Evolutionary conservation across 352 stramenopile genomes (phyloP), one percentile per base, ranked within the genome.

Genomic region (Pythium monospermum): DNA sequence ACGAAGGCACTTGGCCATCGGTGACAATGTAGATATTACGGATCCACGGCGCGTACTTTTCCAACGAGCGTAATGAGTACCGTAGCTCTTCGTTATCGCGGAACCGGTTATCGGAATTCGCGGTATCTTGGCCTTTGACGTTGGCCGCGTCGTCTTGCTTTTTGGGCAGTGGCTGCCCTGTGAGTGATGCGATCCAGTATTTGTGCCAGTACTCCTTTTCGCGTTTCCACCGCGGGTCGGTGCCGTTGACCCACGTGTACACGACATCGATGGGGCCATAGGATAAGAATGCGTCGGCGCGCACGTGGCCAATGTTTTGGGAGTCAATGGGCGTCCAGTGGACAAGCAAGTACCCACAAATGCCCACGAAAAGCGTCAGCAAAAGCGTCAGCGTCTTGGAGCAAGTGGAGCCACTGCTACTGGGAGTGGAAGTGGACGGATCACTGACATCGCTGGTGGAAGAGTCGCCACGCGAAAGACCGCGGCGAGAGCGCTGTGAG

Each of bases 171-270:
- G 76, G 73, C 56, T 93, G 78, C 1, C 73, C 73, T 32, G 82
- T 91, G 22, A 97, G 65, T 40, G 79, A 85, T 26, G 81, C 82
- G 51, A 92, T 87, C 83, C 83, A 94, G 61, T 89, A 79, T 56
- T 87, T 85, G 67, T 94, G 83, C 78, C 79, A 95, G 57, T 85
- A 89, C 43, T 91, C 79, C 50, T 94, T 94, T 40, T 94, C 69
- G 16, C 73, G 74, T 39, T 95, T 87, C 94, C 94, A 98, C 13
- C 83, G 69, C 11, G 94, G 89, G 49, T 98, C 94, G 12, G 85
- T 95, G 40, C 94, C 93, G 57, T 98, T 98, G 40, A 98, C 92
- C 93, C 94, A 98, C 56, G 93, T 98, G 68, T 98, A 98, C 22
- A 98, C 94, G 23, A 96, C 91, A 66, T 98, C 94, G 47, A 98